These are phyloP conservation scores for Gryganskiella cystojenkinii DNA, from an alignment of 192 early-diverging fungal species.

Conservation along the genomic window DNA sequence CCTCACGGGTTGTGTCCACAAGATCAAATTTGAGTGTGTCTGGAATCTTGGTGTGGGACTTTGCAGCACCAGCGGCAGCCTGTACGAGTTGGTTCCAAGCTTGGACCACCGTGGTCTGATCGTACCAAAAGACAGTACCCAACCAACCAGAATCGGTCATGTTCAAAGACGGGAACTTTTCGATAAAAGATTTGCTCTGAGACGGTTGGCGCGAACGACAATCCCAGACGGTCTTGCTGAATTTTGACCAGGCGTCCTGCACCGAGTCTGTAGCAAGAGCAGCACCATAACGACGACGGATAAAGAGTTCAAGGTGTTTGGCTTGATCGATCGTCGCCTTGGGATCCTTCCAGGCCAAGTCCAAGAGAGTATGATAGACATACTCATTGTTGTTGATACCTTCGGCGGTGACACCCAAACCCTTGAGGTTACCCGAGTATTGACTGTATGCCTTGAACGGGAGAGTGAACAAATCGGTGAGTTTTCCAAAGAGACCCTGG, in stretches of 20 bases:
- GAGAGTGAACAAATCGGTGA: neutral
- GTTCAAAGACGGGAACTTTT: slow-evolving; percentile 32
- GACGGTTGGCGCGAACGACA: neutral
- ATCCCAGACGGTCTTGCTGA: slow-evolving; percentile 43
- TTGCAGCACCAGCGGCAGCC: neutral
- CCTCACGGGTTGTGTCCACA: slow-evolving; percentile 44
- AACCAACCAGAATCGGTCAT: slow-evolving; percentile 25
- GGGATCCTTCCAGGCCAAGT: slow-evolving; percentile 30
- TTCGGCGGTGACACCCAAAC: slow-evolving; percentile 36
- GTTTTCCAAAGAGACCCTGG: slow-evolving; percentile 36
- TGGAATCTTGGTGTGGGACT: slow-evolving; percentile 15
- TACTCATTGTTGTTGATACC: slow-evolving; percentile 51
- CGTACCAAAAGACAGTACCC: slow-evolving; percentile 34
- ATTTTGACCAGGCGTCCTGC: slow-evolving; percentile 19
- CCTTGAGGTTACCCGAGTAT: slow-evolving; percentile 22
- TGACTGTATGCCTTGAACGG: slow-evolving; percentile 15
- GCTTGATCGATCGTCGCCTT: slow-evolving; percentile 10
- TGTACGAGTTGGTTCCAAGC: slow-evolving; percentile 35
- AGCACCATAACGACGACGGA: slow-evolving; percentile 38
- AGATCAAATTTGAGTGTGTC: slow-evolving; percentile 34
- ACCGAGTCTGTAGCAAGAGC: slow-evolving; percentile 7
- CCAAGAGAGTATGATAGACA: slow-evolving; percentile 15
- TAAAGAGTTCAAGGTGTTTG: slow-evolving; percentile 17
- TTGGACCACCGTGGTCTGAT: slow-evolving; percentile 31
- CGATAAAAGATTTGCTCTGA: slow-evolving; percentile 35